phyloP scores from a whole-genome alignment of 495 filamentous ascomycete species.

The Cryomyces minteri region DNA sequence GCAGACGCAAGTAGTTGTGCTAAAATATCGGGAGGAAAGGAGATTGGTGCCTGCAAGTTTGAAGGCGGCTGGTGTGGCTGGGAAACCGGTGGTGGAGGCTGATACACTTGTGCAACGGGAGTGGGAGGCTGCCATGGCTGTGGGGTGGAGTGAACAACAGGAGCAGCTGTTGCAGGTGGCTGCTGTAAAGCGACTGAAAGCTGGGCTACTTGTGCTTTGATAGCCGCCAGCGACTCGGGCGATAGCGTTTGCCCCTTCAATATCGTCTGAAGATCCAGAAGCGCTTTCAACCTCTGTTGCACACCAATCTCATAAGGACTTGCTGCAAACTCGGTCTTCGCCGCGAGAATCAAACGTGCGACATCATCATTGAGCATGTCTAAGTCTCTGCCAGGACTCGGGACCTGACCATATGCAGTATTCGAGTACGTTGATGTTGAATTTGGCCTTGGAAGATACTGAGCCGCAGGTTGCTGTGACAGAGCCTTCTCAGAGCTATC shows the following conservation, averaged over 20 bases:
- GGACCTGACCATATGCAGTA: not conserved
- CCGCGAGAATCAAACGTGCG: slow-evolving; percentile 48
- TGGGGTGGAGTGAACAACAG: not conserved
- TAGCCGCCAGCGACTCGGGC: slow-evolving; percentile 58
- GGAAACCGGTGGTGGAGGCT: not conserved
- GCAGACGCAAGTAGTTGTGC: too few species aligned
- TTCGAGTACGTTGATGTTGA: too few species aligned
- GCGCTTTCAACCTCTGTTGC: slow-evolving; percentile 62
- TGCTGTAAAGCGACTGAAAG: slow-evolving; percentile 21
- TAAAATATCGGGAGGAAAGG: not conserved
- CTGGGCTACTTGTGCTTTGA: slow-evolving; percentile 61
- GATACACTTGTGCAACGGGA: slow-evolving; percentile 2
- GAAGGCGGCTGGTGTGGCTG: slow-evolving; percentile 2
- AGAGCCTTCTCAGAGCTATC: too few species aligned
- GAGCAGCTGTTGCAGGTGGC: not conserved
- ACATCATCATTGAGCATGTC: slow-evolving; percentile 68
- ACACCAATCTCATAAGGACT: slow-evolving; percentile 53
- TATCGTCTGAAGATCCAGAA: slow-evolving; percentile 70
- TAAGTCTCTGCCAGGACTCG: slow-evolving; percentile 26
- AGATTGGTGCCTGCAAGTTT: not conserved
- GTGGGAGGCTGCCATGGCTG: slow-evolving; percentile 4
- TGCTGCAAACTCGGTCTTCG: slow-evolving; percentile 50
- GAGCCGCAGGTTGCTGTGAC: too few species aligned
- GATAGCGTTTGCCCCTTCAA: slow-evolving; percentile 62
- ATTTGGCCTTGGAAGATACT: too few species aligned